phyloP scores from a whole-genome alignment of 805 yeast species.

The Suhomyces vadensis region DNA sequence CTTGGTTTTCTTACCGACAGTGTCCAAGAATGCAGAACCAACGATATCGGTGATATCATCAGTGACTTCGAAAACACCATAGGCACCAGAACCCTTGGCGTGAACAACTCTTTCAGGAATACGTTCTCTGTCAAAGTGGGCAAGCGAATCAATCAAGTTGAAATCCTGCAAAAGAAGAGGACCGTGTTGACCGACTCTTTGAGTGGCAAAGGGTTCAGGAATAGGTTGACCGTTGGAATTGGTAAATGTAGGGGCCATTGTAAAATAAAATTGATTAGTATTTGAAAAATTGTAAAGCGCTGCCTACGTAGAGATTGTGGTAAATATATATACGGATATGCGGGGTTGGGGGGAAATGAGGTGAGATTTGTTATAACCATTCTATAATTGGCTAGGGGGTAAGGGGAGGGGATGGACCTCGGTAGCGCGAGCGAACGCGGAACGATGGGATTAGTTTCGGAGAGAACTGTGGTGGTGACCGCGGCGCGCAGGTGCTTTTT shows the following conservation, averaged over 20 bases:
- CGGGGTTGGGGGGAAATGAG: conserved; percentile 4
- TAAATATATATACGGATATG: conserved; percentile 3
- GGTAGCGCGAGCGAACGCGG: conserved; percentile 2
- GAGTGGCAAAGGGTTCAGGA: conserved; percentile 61
- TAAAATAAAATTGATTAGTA: not conserved
- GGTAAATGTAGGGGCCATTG: conserved; percentile 61
- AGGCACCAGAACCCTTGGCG: conserved; percentile 67
- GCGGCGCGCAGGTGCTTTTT: no score
- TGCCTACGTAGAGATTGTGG: not conserved
- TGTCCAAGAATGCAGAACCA: conserved; percentile 28
- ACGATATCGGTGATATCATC: conserved; percentile 40
- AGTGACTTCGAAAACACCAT: conserved; percentile 58
- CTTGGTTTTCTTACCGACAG: conserved; percentile 31
- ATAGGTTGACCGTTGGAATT: conserved; percentile 79
- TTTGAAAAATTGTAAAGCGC: not conserved
- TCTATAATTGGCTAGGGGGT: conserved; percentile 2
- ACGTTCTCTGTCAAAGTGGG: conserved; percentile 65
- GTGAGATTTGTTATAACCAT: conserved; percentile 4
- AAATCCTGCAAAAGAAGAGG: conserved; percentile 60
- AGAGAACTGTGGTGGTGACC: not conserved
- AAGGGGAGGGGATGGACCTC: conserved; percentile 4
- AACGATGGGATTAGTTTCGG: not conserved
- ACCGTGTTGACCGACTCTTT: conserved; percentile 55
- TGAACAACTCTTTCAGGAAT: conserved; percentile 69
- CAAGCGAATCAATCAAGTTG: conserved; percentile 54